These are phyloP conservation scores for Metroxylon sagu DNA, from an alignment of 176 grass and related monocot species.

Conservation along the genomic window DNA sequence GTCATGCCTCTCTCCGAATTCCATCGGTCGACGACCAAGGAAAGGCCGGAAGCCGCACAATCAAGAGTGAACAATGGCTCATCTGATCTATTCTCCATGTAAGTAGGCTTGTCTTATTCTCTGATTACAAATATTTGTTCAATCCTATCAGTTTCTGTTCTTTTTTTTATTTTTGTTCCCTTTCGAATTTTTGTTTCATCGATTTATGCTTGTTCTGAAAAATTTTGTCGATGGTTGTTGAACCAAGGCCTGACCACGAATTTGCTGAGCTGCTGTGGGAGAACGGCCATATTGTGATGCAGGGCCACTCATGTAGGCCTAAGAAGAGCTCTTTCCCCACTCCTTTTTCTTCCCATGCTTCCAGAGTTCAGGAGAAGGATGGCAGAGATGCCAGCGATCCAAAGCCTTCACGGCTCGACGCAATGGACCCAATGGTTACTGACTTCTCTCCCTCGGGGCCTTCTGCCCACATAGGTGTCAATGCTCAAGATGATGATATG, in stretches of 20 bases:
- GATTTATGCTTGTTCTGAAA: too few relatives aligned
- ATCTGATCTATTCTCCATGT: slow-evolving; percentile 12
- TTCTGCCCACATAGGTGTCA: not conserved
- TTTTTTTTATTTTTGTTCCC: too few relatives aligned
- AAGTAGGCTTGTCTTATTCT: not conserved
- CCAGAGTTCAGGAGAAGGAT: slow-evolving; percentile 1
- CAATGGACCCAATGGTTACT: not conserved
- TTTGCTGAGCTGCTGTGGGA: slow-evolving; percentile 39
- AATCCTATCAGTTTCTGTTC: too few relatives aligned
- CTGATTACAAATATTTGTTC: not conserved
- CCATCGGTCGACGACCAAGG: not conserved
- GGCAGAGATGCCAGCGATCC: not conserved
- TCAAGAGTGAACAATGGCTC: slow-evolving; percentile 7
- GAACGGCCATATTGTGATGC: slow-evolving; percentile 38
- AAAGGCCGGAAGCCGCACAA: not conserved
- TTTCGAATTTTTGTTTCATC: too few relatives aligned
- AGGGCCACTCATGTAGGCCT: slow-evolving; percentile 4
- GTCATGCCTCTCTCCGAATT: not conserved
- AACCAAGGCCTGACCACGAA: slow-evolving; percentile 22
- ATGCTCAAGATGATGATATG: slow-evolving; percentile 12
- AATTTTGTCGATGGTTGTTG: not conserved
- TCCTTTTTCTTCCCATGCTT: not conserved
- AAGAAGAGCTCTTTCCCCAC: slow-evolving; percentile 1
- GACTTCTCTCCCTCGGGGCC: not conserved
- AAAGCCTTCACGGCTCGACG: not conserved